Evolutionary conservation across 2,329 filamentous ascomycete species (phyloP).

Genomic region (Chlorencoelia australis): DNA sequence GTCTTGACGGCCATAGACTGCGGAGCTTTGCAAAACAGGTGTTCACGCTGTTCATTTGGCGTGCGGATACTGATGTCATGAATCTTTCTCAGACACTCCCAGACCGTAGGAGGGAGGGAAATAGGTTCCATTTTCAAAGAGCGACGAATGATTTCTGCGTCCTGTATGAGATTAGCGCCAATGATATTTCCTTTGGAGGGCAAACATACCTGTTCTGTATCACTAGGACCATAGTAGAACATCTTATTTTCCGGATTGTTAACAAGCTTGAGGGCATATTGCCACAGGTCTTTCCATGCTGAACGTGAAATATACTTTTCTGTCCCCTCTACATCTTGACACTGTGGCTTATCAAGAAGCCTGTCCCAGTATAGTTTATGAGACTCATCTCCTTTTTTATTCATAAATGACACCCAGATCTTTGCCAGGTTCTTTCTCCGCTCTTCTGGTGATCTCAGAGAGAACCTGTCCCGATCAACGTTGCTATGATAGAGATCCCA

Average conservation of each 20-base stretch:
- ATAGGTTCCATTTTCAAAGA: conserved; percentile 9
- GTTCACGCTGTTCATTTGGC: conserved; percentile 5
- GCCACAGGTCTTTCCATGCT: too few relatives aligned
- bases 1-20: conserved; percentile 3
- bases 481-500: too few relatives aligned
- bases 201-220: conserved; percentile 4
- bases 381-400: too few relatives aligned
- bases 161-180: conserved; percentile 3
- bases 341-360: too few relatives aligned
- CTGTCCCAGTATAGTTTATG: too few relatives aligned
- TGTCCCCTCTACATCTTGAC: too few relatives aligned
- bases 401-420: too few relatives aligned
- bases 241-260: neutral
- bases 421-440: too few relatives aligned
- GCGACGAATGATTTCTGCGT: conserved; percentile 6
- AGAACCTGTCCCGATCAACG: too few relatives aligned
- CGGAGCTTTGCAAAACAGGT: conserved; percentile 11
- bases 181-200: neutral
- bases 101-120: conserved; percentile 6
- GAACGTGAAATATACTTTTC: too few relatives aligned
- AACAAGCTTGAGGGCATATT: too few relatives aligned
- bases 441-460: too few relatives aligned
- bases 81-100: conserved; percentile 6
- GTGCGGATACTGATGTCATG: conserved; percentile 4
- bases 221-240: conserved; percentile 10